Evolutionary conservation across 2,329 filamentous ascomycete species (phyloP), one percentile per base, ranked within the genome.

Genomic region (Cladosporium sp.): DNA sequence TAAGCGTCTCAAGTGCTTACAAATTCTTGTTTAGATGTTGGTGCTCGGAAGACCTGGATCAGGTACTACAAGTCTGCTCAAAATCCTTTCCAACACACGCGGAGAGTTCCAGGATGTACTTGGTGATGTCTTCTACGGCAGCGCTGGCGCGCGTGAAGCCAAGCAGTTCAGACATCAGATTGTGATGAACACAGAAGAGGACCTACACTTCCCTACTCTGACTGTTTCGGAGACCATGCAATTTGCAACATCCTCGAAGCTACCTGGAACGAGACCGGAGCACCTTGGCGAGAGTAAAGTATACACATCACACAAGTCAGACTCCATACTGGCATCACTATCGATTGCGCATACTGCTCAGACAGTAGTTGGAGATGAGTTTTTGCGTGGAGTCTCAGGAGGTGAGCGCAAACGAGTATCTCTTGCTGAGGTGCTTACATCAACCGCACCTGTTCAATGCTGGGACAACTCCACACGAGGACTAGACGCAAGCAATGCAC

Each of bases 391-490:
- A 69, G 86, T 91, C 0, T 88, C 85, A 14, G 89, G 88, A 30
- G 89, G 89, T 39, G 88, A 91, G 18, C 51, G 51, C 16, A 54
- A 54, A 21, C 51, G 51, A 21, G 26, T 91, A 0, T 89, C 86
- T 1, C 89, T 91, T 58, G 85, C 88, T 4, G 89, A 91, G 71
- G 84, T 82, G 10, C 74, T 90, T 67, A 83, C 86, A 0, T 85
- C 85, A 0, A 79, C 82, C 6, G 86, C 82, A 1, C 83, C 84
- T 0, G 82, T 91, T 1, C 85, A 83, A 60, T 89, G 85, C 74
- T 90, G 87, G 88, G 88, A 91, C 67, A 90, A 90, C 73, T 84
- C 82, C 6, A 90, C 88, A 0, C 78, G 88, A 65, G 88, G 88
- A 57, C 79, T 90, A 0, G 88, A 91, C 70, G 87, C 88, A 0